Evolutionary conservation across 2,329 filamentous ascomycete genomes (phyloP).

Genomic region (Aspergillus cejpii): DNA sequence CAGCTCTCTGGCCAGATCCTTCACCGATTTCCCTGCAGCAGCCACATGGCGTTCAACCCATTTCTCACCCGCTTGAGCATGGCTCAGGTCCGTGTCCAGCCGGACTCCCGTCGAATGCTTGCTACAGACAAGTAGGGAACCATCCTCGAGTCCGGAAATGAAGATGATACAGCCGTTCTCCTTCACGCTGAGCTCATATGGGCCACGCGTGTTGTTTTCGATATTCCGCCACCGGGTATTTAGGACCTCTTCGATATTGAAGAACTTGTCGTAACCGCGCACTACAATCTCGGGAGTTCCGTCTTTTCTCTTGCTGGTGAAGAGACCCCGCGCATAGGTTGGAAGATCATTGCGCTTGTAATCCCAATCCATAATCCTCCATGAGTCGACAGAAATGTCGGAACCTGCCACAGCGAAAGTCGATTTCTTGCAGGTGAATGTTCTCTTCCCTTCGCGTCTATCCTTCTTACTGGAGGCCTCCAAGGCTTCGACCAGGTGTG

Average conservation of each 20-base stretch:
- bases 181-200: slow-evolving; percentile 93
- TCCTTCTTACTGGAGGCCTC: slow-evolving; percentile 46
- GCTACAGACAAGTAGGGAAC: slow-evolving; percentile 89
- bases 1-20: slow-evolving; percentile 70
- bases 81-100: slow-evolving; percentile 64
- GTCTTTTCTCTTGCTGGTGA: slow-evolving; percentile 66
- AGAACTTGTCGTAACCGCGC: slow-evolving; percentile 97
- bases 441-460: slow-evolving; percentile 48
- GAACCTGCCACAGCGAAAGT: slow-evolving; percentile 63
- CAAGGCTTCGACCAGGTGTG: slow-evolving; percentile 58
- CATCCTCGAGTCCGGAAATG: slow-evolving; percentile 83
- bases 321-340: slow-evolving; percentile 87
- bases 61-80: slow-evolving; percentile 73
- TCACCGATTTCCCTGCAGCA: slow-evolving; percentile 67
- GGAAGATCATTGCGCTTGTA: slow-evolving; percentile 84
- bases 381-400: slow-evolving; percentile 71
- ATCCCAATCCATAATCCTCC: slow-evolving; percentile 91
- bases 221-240: slow-evolving; percentile 81
- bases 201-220: slow-evolving; percentile 65
- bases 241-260: slow-evolving; percentile 78
- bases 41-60: slow-evolving; percentile 76
- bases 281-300: slow-evolving; percentile 70
- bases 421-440: slow-evolving; percentile 72
- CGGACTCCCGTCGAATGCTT: slow-evolving; percentile 90
- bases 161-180: slow-evolving; percentile 99